phyloP scores from a whole-genome alignment of 352 stramenopile genomes.

The Phytophthora pistaciae region DNA sequence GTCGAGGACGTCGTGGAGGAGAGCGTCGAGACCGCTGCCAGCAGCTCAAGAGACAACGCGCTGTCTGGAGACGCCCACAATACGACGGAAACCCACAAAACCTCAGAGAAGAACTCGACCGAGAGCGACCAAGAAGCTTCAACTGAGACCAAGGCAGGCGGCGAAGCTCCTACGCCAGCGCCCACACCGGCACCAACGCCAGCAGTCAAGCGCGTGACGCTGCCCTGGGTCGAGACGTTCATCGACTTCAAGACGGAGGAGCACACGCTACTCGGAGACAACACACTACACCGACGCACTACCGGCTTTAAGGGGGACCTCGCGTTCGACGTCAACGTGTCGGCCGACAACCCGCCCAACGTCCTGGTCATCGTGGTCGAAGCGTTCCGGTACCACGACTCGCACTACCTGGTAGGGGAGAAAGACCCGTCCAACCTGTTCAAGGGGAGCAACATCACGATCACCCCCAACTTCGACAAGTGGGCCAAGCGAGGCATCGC shows the following conservation, averaged over 20 bases:
- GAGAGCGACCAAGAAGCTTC: neutral
- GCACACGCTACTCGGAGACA: slow-evolving; percentile 40
- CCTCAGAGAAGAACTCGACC: neutral
- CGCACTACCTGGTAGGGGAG: slow-evolving; percentile 49
- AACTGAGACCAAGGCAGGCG: neutral
- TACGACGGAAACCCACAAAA: neutral
- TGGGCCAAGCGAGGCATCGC: slow-evolving; percentile 55
- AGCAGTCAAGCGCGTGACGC: neutral
- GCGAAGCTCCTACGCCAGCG: neutral
- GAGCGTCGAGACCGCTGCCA: neutral
- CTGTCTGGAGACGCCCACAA: neutral
- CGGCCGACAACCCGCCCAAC: slow-evolving; percentile 43
- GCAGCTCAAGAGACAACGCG: neutral
- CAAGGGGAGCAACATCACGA: slow-evolving; percentile 22
- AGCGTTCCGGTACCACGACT: slow-evolving; percentile 59
- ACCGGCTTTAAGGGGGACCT: slow-evolving; percentile 45
- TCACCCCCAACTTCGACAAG: slow-evolving; percentile 53
- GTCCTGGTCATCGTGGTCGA: slow-evolving; percentile 55
- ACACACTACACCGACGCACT: slow-evolving; percentile 44
- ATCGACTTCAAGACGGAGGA: slow-evolving; percentile 43
- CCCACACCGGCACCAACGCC: neutral
- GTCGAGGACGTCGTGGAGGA: neutral
- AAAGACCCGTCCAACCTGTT: slow-evolving; percentile 39
- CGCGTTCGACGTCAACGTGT: slow-evolving; percentile 47
- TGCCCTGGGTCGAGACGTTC: neutral